Evolutionary conservation across 345 rosid genomes (phyloP).

Genomic region (Citrus trifoliata): DNA sequence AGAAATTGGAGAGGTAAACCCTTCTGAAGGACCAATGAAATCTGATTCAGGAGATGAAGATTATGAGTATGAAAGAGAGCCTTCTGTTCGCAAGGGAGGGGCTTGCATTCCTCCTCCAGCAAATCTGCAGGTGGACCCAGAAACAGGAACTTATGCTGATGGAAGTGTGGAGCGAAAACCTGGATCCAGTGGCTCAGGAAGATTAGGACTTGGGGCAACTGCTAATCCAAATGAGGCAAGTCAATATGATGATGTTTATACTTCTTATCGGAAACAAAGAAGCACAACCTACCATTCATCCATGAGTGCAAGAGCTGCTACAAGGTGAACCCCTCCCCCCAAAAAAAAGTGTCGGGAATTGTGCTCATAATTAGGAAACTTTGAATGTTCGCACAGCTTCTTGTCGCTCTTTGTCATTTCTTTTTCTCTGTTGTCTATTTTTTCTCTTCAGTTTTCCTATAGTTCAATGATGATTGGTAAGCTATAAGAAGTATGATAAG

Average conservation of each 20-base stretch:
- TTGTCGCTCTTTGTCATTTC: background rate
- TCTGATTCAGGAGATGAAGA: constrained; percentile 59
- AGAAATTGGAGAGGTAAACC: constrained; percentile 90
- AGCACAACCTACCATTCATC: constrained; percentile 87
- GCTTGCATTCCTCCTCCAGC: constrained; percentile 95
- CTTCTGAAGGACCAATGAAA: constrained; percentile 74
- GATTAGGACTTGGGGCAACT: constrained; percentile 82
- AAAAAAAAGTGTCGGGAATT: background rate
- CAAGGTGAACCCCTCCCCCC: constrained; percentile 31
- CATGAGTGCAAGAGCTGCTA: constrained; percentile 85
- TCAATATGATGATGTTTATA: constrained; percentile 92
- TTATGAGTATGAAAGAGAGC: constrained; percentile 63
- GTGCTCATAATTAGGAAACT: background rate
- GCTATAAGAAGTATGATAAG: background rate
- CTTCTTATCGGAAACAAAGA: constrained; percentile 91
- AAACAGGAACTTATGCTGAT: constrained; percentile 80
- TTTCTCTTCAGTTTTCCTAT: background rate
- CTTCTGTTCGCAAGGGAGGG: constrained; percentile 72
- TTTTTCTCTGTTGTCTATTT: background rate
- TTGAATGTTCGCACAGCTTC: background rate
- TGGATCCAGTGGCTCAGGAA: constrained; percentile 62
- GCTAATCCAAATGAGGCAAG: constrained; percentile 86
- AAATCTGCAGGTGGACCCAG: constrained; percentile 83
- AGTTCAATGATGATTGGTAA: background rate
- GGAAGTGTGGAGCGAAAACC: constrained; percentile 73